Percentiles rank a stretch among this genome's conserved stretches.
Conservation (phyloP, 2,329 filamentous ascomycete species). For the Parascedosporium putredinis region DNA sequence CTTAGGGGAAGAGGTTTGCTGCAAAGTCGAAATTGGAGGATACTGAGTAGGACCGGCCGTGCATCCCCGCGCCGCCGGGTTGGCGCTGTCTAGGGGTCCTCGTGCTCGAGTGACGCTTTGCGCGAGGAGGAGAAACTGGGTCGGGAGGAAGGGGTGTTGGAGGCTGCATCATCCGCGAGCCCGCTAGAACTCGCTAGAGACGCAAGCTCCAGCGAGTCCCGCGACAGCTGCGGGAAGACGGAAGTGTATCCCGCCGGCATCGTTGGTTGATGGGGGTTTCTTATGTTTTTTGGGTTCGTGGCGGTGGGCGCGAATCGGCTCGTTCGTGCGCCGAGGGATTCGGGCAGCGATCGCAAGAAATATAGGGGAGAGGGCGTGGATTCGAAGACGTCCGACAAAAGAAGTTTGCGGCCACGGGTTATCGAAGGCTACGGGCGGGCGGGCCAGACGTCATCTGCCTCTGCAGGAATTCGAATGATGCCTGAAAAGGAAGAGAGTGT, state of each 20-base stretch:
- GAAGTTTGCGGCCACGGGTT: too few relatives aligned
- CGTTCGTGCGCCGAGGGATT: too few relatives aligned
- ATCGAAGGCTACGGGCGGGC: not conserved
- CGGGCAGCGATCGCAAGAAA: too few relatives aligned
- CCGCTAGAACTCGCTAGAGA: slow-evolving; percentile 81
- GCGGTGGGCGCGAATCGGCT: too few relatives aligned
- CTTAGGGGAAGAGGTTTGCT: slow-evolving; percentile 84
- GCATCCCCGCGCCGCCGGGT: slow-evolving; percentile 34
- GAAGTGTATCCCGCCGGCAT: slow-evolving; percentile 6
- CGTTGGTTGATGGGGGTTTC: not conserved
- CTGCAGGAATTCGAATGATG: not conserved
- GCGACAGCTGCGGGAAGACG: slow-evolving; percentile 31
- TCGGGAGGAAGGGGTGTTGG: slow-evolving; percentile 55
- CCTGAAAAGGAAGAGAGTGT: too few relatives aligned
- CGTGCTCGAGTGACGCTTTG: slow-evolving; percentile 75
- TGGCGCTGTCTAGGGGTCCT: slow-evolving; percentile 64
- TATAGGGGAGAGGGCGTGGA: too few relatives aligned
- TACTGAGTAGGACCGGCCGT: slow-evolving; percentile 69
- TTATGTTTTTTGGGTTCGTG: too few relatives aligned
- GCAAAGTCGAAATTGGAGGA: slow-evolving; percentile 93
- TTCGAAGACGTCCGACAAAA: too few relatives aligned
- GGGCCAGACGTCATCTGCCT: not conserved
- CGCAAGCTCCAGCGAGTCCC: slow-evolving; percentile 93
- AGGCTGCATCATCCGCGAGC: slow-evolving; percentile 37
- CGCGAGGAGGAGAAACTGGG: slow-evolving; percentile 91